A percentile compares a stretch with the other conserved stretches of the same genome.
Evolutionary conservation across 2,329 filamentous ascomycete species (phyloP).

Genomic region (Claviceps arundinis): DNA sequence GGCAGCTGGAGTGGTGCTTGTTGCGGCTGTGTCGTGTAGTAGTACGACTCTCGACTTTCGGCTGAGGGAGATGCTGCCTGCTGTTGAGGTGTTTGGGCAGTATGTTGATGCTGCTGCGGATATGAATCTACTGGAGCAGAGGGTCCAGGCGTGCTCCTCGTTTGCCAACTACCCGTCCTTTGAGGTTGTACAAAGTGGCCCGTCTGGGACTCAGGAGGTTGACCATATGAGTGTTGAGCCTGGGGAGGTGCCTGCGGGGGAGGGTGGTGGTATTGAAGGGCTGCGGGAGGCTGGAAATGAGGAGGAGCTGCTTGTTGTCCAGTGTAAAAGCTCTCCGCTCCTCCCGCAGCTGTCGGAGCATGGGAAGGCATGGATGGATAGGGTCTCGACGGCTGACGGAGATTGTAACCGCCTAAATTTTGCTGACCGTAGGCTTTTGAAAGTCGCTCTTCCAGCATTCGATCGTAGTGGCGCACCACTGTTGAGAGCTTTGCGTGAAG

Average conservation of each 20-base stretch:
- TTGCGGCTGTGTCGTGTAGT: slow-evolving; percentile 33
- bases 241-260: slow-evolving; percentile 20
- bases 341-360: slow-evolving; percentile 32
- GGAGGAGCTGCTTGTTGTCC: slow-evolving; percentile 46
- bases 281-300: slow-evolving; percentile 11
- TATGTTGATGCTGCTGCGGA: slow-evolving; percentile 12
- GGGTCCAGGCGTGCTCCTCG: slow-evolving; percentile 23
- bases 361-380: slow-evolving; percentile 59
- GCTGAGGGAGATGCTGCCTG: slow-evolving; percentile 16
- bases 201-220: slow-evolving; percentile 25
- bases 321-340: slow-evolving; percentile 73
- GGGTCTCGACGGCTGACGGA: slow-evolving; percentile 42
- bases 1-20: slow-evolving; percentile 13
- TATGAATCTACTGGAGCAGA: slow-evolving; percentile 22
- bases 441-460: slow-evolving; percentile 91
- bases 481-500: slow-evolving; percentile 91
- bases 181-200: slow-evolving; percentile 34
- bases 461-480: slow-evolving; percentile 92
- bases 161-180: slow-evolving; percentile 38
- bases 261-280: slow-evolving; percentile 15
- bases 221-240: slow-evolving; percentile 30
- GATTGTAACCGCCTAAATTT: slow-evolving; percentile 50
- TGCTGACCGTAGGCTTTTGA: slow-evolving; percentile 87
- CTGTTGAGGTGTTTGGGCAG: slow-evolving; percentile 17
- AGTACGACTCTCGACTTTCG: slow-evolving; percentile 45